Conservation (phyloP, 2,329 filamentous ascomycete genomes). For the Phoma sp. region DNA sequence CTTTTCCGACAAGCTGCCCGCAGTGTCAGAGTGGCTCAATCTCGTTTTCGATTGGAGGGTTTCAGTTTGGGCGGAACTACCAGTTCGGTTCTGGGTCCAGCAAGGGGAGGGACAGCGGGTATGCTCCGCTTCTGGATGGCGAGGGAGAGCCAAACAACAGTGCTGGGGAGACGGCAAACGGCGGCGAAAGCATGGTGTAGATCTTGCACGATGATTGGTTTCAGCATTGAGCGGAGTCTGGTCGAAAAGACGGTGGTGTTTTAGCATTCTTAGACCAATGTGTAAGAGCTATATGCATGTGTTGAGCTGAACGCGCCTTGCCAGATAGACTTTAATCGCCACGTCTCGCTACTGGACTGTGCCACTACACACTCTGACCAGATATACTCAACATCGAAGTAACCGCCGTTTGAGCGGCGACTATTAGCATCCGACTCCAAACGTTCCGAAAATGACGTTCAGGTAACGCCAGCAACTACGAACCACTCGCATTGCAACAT, state of each 20-base stretch:
- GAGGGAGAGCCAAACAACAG: conserved; percentile 24
- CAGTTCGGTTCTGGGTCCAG: conserved; percentile 4
- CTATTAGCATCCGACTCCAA: neutral
- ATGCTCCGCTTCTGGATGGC: conserved; percentile 29
- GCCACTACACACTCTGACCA: no score
- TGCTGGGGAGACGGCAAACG: conserved; percentile 12
- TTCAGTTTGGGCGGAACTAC: conserved; percentile 11
- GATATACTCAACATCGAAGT: neutral
- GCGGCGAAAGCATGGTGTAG: conserved; percentile 12
- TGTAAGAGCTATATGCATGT: no score
- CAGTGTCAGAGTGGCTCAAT: conserved; percentile 33
- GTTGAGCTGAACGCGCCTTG: no score
- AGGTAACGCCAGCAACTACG: neutral
- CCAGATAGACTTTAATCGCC: no score
- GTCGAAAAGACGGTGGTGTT: neutral
- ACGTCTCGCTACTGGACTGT: no score
- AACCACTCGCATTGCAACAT: neutral
- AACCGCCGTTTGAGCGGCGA: neutral
- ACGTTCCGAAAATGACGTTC: neutral
- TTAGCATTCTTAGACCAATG: no score
- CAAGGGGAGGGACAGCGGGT: conserved; percentile 17
- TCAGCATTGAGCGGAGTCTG: neutral
- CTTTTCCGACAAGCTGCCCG: conserved; percentile 30
- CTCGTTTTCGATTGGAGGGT: conserved; percentile 10
- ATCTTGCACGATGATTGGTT: neutral